These are phyloP conservation scores for Lophiostoma macrostomum DNA, from an alignment of 495 filamentous ascomycete species.

Conservation along the genomic window DNA sequence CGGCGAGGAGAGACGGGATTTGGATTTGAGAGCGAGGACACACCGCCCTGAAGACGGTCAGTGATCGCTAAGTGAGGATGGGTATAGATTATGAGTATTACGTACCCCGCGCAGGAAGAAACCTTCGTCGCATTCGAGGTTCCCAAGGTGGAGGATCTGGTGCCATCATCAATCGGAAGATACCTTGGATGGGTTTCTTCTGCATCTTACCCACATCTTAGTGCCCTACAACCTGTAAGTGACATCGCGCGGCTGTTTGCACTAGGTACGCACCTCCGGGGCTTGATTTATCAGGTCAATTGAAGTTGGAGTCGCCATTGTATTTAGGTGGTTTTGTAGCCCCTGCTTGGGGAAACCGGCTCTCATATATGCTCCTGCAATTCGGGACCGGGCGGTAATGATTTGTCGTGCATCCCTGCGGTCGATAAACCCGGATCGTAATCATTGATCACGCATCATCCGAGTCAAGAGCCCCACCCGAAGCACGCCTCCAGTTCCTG, in stretches of 20 bases:
- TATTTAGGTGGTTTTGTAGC: too few species aligned
- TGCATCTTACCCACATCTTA: conserved; percentile 33
- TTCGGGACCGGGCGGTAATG: too few species aligned
- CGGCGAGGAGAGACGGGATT: conserved; percentile 37
- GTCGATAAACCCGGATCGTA: too few species aligned
- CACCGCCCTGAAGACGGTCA: conserved; percentile 16
- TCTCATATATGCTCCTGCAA: too few species aligned
- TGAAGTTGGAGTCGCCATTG: conserved; percentile 18
- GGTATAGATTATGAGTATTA: background rate
- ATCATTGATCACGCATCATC: too few species aligned
- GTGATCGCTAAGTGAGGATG: background rate
- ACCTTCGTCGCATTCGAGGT: conserved; percentile 35
- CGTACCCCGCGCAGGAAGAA: conserved; percentile 31
- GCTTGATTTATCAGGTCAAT: conserved; percentile 29
- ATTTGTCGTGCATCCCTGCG: too few species aligned
- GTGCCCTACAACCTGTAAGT: conserved; percentile 26
- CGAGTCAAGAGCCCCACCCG: too few species aligned
- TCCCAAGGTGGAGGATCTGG: conserved; percentile 32
- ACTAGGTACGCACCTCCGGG: conserved; percentile 12
- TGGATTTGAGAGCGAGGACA: conserved; percentile 26
- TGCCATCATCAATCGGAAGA: background rate
- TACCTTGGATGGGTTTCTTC: background rate
- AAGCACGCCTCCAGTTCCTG: too few species aligned
- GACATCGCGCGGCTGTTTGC: background rate
- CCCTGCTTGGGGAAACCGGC: too few species aligned